phyloP scores from a whole-genome alignment of 441 rosid genomes.

The Croton laevigatus region DNA sequence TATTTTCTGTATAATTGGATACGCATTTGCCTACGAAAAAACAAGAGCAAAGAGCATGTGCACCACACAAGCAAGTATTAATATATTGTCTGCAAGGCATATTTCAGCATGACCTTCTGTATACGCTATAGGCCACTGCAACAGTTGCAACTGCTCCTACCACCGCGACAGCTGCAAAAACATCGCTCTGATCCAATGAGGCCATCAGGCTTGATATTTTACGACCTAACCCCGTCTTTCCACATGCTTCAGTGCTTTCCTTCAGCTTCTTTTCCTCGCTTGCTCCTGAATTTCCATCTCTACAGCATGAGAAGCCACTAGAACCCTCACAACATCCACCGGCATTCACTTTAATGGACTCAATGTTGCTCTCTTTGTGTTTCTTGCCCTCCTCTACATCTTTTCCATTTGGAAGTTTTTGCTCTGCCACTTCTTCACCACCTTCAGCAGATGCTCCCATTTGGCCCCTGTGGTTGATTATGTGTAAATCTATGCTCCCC shows the following conservation, averaged over 20 bases:
- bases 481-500: background rate
- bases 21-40: slow-evolving; percentile 25
- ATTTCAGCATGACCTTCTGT: slow-evolving; percentile 49
- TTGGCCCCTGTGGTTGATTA: slow-evolving; percentile 61
- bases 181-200: slow-evolving; percentile 49
- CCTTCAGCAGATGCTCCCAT: slow-evolving; percentile 47
- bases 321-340: slow-evolving; percentile 80
- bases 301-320: slow-evolving; percentile 73
- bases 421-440: slow-evolving; percentile 33
- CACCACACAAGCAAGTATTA: slow-evolving; percentile 21
- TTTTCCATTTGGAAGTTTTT: slow-evolving; percentile 49
- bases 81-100: slow-evolving; percentile 20
- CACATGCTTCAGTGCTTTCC: slow-evolving; percentile 15
- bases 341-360: slow-evolving; percentile 28
- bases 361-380: slow-evolving; percentile 32
- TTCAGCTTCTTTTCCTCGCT: slow-evolving; percentile 34
- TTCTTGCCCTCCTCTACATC: slow-evolving; percentile 33
- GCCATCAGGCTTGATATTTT: slow-evolving; percentile 39
- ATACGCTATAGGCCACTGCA: slow-evolving; percentile 56
- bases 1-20: slow-evolving; percentile 26
- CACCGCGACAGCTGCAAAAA: slow-evolving; percentile 51
- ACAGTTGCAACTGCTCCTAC: slow-evolving; percentile 59
- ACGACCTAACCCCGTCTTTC: slow-evolving; percentile 28
- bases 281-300: slow-evolving; percentile 37
- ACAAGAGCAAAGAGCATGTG: slow-evolving; percentile 11